Evolutionary conservation across 2,329 filamentous ascomycete species (phyloP), one percentile per base, ranked within the genome.

Genomic region (Epicoccum nigrum): DNA sequence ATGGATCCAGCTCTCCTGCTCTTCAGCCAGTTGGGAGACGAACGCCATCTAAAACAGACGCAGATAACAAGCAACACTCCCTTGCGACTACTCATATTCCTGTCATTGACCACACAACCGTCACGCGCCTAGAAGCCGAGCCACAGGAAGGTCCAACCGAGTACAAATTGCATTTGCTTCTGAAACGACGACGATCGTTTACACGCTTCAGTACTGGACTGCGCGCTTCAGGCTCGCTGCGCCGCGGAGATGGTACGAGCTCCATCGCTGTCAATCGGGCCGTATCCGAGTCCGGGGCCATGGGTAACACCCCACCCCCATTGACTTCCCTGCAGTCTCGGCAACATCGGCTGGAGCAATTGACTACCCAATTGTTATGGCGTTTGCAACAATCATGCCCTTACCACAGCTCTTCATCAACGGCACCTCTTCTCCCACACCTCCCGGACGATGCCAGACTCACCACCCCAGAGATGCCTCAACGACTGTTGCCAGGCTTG

Each of bases 341-440:
- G 19, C 91, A 96, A 71, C 86, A 92, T 61, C 84, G 94, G 37
- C 80, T 97, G 13, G 88, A 96, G 67, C 91, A 97, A 65, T 77
- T 99, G 56, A 99, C 93, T 0, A 99, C 94, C 0, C 94, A 99
- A 72, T 80, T 99, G 19, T 78, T 99, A 6, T 99, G 94, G 94
- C 84, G 94, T 40, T 75, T 99, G 50, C 92, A 97, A 69, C 94
- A 99, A 71, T 97, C 93, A 1, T 96, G 90, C 7, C 90, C 92
- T 0, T 90, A 95, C 70, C 92, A 97, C 74, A 86, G 89, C 1
- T 89, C 89, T 7, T 89, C 89, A 19, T 87, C 87, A 4, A 86
- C 85, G 21, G 86, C 90, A 51, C 79, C 91, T 13, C 84, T 92
- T 8, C 76, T 96, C 20, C 92, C 92, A 0, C 83, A 85, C 53